Percentiles rank a stretch among this genome's conserved stretches.
Conservation (phyloP, 192 early-diverging fungal species). For the Coemansia sp. region DNA sequence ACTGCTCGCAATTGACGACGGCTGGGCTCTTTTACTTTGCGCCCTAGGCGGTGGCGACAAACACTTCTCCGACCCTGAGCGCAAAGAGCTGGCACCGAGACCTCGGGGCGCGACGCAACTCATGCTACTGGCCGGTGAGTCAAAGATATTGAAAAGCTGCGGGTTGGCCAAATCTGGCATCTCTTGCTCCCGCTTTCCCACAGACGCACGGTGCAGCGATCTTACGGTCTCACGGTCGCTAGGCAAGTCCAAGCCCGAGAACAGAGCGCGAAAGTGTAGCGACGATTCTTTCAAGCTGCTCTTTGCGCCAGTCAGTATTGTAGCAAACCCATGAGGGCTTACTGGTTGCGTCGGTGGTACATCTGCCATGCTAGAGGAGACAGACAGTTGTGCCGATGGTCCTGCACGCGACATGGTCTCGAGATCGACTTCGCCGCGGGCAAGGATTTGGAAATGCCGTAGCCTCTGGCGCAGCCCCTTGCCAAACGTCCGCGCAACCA, state of each 20-base stretch:
- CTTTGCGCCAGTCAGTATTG: conserved; percentile 21
- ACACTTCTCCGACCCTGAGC: background rate
- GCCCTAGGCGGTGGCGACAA: background rate
- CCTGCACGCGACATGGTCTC: conserved; percentile 13
- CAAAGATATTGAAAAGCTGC: conserved; percentile 20
- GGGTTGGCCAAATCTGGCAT: conserved; percentile 22
- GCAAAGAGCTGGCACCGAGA: background rate
- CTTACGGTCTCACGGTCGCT: background rate
- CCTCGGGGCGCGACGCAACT: background rate
- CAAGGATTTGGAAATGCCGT: conserved; percentile 34
- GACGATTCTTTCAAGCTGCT: conserved; percentile 37
- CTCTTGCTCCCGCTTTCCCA: conserved; percentile 14
- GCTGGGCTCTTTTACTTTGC: background rate
- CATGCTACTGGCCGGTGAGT: conserved; percentile 10
- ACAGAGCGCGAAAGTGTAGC: conserved; percentile 30
- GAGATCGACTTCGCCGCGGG: conserved; percentile 26
- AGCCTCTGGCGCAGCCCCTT: conserved; percentile 31
- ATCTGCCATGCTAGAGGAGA: background rate
- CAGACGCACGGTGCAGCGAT: conserved; percentile 16
- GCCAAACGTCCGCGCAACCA: conserved; percentile 30
- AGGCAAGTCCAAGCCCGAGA: conserved; percentile 23
- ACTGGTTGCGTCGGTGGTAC: background rate
- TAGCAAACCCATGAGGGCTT: background rate
- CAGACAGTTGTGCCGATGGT: background rate
- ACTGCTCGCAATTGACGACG: conserved; percentile 1